Evolutionary conservation across 2,329 filamentous ascomycete genomes (phyloP).

Genomic region (Dactylellina leptospora): DNA sequence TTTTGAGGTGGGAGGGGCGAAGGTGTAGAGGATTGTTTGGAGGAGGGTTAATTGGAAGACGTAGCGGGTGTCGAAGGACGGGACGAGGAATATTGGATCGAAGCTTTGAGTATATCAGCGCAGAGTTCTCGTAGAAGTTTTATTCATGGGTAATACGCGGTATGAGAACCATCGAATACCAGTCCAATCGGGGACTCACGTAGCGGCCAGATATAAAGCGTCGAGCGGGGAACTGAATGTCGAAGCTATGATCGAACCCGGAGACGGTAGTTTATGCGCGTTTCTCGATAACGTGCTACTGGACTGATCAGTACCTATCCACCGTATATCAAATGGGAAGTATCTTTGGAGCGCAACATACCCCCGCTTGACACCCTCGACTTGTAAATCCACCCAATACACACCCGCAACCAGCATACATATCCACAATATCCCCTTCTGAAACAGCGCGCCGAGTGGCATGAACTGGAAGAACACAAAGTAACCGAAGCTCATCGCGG

Average conservation of each 20-base stretch:
- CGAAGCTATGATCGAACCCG: slow-evolving; percentile 83
- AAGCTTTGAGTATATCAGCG: too few species aligned
- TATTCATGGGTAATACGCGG: background rate
- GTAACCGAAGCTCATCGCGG: slow-evolving; percentile 74
- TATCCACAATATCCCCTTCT: slow-evolving; percentile 87
- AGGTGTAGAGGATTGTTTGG: slow-evolving; percentile 76
- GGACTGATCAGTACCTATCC: background rate
- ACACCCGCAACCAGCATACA: slow-evolving; percentile 88
- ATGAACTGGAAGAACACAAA: slow-evolving; percentile 85
- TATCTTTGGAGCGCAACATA: too few species aligned
- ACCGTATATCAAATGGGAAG: too few species aligned
- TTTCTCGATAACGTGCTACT: slow-evolving; percentile 74
- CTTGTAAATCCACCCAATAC: slow-evolving; percentile 98
- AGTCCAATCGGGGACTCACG: slow-evolving; percentile 62
- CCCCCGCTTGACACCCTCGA: slow-evolving; percentile 94
- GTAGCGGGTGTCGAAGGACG: slow-evolving; percentile 76
- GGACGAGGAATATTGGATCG: slow-evolving; percentile 90
- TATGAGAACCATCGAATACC: background rate
- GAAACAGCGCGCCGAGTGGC: slow-evolving; percentile 73
- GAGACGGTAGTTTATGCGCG: slow-evolving; percentile 78
- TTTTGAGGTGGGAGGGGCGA: slow-evolving; percentile 68
- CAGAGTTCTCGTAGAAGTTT: background rate
- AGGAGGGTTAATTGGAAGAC: slow-evolving; percentile 81
- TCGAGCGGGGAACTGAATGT: slow-evolving; percentile 94
- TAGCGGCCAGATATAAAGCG: slow-evolving; percentile 86